Base-by-base conservation (phyloP, 1,139 yeast genomes). In the Geotrichum klebahnii region DNA sequence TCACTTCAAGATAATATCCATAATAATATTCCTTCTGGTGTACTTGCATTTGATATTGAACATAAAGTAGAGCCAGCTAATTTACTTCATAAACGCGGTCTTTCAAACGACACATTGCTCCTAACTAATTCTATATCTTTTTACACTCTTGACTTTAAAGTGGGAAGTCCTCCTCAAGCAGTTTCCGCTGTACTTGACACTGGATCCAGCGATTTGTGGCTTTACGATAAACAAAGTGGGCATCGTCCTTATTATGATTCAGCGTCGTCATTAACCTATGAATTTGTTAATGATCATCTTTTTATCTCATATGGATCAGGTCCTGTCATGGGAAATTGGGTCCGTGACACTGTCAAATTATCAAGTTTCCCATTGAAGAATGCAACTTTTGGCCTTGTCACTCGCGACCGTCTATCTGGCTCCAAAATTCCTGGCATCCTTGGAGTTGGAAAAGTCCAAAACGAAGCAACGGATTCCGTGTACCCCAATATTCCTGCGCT, bases 241-340 rank as follows among this genome's bases (percentile, higher is more conserved):
- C 55, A 46, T 37, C 36, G 48, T 2, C 57, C 57, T 2, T 43
- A 48, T 31, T 63, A 49, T 49, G 55, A 56, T 49, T 54, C 62
- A 1, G 37, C 49, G 16, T 41, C 56, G 12, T 62, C 66, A 3
- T 53, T 62, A 5, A 53, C 61, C 3, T 61, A 54, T 45, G 52
- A 53, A 12, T 50, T 31, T 41, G 51, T 55, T 44, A 52, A 52
- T 24, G 46, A 57, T 16, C 54, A 52, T 16, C 57, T 62, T 44
- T 50, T 49, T 24, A 61, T 63, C 44, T 32, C 49, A 22, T 63
- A 63, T 41, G 64, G 64, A 5, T 53, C 59, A 0, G 66, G 66
- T 2, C 54, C 59, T 9, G 89, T 90, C 1, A 52, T 55, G 3
- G 92, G 94, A 41, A 61, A 70, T 40, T 82, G 81, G 80, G 85